A percentile compares a stretch with the other conserved stretches of the same genome.
Evolutionary conservation across 2,329 filamentous ascomycete genomes (phyloP).

Genomic region (Trichoderma asperellum): DNA sequence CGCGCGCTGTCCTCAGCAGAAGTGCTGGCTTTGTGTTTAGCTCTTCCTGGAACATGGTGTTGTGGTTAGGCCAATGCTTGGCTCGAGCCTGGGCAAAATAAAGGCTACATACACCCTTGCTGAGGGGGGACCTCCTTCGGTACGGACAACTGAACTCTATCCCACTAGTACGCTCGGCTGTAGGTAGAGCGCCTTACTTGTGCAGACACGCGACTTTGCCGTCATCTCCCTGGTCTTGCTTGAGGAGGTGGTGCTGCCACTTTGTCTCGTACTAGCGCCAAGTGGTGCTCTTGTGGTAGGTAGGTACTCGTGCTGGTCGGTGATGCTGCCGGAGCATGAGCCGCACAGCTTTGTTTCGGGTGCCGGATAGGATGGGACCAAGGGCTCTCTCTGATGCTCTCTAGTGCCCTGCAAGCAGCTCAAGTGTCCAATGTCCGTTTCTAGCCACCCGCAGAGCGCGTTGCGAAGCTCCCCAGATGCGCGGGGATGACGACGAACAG

Average conservation of each 20-base stretch:
- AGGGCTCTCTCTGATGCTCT: background rate
- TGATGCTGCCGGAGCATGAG: background rate
- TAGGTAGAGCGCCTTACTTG: background rate
- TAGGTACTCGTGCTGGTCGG: background rate
- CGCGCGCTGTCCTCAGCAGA: constrained; percentile 20
- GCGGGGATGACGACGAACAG: constrained; percentile 6
- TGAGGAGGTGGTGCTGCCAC: background rate
- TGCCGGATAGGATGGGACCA: constrained; percentile 11
- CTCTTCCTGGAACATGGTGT: constrained; percentile 22
- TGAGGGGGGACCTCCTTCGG: constrained; percentile 23
- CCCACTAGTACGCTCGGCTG: background rate
- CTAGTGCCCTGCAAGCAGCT: constrained; percentile 14
- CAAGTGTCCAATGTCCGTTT: constrained; percentile 20
- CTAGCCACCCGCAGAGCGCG: constrained; percentile 10
- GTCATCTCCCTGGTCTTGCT: constrained; percentile 5
- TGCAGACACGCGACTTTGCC: background rate
- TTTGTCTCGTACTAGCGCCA: background rate
- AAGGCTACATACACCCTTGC: background rate
- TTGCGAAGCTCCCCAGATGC: constrained; percentile 2
- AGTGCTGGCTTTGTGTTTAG: constrained; percentile 14
- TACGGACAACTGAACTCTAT: constrained; percentile 22
- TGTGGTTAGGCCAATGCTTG: constrained; percentile 17
- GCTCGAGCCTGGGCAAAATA: constrained; percentile 10
- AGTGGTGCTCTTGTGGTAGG: background rate
- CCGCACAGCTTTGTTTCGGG: constrained; percentile 14